Conservation (phyloP, 352 stramenopile genomes). For the Phytopythium helicoides region DNA sequence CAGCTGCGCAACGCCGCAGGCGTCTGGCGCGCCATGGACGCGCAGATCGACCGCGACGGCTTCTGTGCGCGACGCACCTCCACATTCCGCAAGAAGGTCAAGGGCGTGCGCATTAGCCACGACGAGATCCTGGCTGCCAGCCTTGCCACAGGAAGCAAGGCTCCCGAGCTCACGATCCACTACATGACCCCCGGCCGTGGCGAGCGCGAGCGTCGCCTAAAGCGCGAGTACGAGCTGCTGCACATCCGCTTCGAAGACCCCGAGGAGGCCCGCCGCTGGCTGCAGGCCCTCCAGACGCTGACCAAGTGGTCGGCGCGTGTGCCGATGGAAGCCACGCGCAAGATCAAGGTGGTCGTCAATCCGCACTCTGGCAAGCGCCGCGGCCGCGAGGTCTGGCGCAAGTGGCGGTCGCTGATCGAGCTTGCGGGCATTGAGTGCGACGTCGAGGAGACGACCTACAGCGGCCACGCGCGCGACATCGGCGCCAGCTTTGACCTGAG, state of each 20-base stretch:
- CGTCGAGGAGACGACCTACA: constrained; percentile 74
- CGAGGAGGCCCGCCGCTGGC: constrained; percentile 25
- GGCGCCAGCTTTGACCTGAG: constrained; percentile 49
- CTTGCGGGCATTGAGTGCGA: constrained; percentile 69
- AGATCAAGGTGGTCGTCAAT: constrained; percentile 80
- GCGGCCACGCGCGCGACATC: constrained; percentile 70
- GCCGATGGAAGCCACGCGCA: constrained; percentile 39
- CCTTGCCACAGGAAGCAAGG: constrained; percentile 19
- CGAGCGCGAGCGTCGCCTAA: constrained; percentile 49
- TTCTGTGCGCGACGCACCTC: constrained; percentile 48
- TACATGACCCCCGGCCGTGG: constrained; percentile 61
- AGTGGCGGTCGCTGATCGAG: constrained; percentile 56
- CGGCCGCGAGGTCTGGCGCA: constrained; percentile 58
- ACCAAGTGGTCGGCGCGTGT: constrained; percentile 77
- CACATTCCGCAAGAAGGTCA: constrained; percentile 60
- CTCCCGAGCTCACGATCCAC: constrained; percentile 45
- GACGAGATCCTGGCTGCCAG: constrained; percentile 55
- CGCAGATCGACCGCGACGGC: constrained; percentile 53
- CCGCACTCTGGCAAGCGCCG: constrained; percentile 62
- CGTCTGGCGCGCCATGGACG: constrained; percentile 49
- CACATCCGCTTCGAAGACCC: constrained; percentile 34
- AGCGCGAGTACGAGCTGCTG: constrained; percentile 47
- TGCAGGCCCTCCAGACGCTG: constrained; percentile 43
- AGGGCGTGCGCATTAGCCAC: constrained; percentile 42
- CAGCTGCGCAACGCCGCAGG: constrained; percentile 39